These are phyloP conservation scores for Nakazawaea sp. DNA, from an alignment of 805 yeast species.

Conservation along the genomic window DNA sequence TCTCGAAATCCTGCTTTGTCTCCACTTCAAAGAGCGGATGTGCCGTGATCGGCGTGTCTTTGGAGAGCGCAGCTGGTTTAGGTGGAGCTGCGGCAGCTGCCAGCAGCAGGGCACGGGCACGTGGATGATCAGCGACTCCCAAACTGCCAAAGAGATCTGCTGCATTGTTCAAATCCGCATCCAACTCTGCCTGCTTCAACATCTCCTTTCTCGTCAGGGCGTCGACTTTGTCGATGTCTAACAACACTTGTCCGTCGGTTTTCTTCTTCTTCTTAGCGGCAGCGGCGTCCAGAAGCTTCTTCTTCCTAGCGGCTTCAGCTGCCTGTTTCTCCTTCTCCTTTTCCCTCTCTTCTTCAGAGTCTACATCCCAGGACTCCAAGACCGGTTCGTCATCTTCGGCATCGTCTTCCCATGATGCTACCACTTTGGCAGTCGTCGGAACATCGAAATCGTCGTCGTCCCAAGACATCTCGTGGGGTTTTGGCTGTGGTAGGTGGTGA, in stretches of 20 bases:
- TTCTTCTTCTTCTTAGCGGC: conserved; percentile 30
- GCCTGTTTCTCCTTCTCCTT: conserved; percentile 26
- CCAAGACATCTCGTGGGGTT: conserved; percentile 13
- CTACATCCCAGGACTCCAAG: conserved; percentile 85
- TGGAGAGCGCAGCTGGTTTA: conserved; percentile 29
- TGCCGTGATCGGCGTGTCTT: conserved; percentile 58
- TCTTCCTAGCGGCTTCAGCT: conserved; percentile 26
- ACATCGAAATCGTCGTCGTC: conserved; percentile 91
- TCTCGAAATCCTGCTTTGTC: conserved; percentile 72
- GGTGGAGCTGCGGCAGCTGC: conserved; percentile 29
- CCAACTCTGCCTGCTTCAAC: conserved; percentile 72
- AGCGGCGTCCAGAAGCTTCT: conserved; percentile 20
- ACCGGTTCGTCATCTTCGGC: conserved; percentile 63
- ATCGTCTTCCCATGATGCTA: conserved; percentile 80
- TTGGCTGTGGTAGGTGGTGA: too few species aligned
- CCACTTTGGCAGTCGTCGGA: conserved; percentile 44
- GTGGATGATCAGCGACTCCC: conserved; percentile 50
- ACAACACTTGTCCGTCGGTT: conserved; percentile 28
- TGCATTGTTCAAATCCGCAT: conserved; percentile 86
- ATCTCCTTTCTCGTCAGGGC: conserved; percentile 68
- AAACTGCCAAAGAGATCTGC: conserved; percentile 83
- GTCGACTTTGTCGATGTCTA: conserved; percentile 66
- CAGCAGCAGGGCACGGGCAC: conserved; percentile 43
- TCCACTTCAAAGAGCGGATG: conserved; percentile 85
- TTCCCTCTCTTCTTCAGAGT: conserved; percentile 60